These are phyloP conservation scores for Amylostereum areolatum DNA, from an alignment of 1,284 basidiomycete species.

Conservation along the genomic window DNA sequence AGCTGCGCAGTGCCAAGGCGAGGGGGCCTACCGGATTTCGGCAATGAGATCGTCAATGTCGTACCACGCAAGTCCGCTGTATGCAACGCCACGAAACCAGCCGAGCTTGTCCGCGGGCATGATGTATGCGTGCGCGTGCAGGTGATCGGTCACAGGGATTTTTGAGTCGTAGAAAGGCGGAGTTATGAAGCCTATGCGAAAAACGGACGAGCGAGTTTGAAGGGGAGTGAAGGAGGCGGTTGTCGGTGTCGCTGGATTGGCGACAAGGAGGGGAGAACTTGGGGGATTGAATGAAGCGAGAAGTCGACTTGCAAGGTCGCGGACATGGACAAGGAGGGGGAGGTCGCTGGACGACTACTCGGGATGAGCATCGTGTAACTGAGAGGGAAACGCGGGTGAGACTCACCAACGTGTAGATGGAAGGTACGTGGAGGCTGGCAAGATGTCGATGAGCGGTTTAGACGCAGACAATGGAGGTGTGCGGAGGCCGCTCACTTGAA, in stretches of 20 bases:
- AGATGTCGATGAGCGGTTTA: not conserved
- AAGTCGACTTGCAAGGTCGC: constrained; percentile 51
- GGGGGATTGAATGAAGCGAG: constrained; percentile 42
- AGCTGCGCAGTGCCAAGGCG: not conserved
- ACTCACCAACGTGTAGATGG: constrained; percentile 65
- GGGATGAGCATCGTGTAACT: not conserved
- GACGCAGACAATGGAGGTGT: constrained; percentile 4
- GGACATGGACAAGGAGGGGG: constrained; percentile 59
- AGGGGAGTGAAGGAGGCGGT: constrained; percentile 9
- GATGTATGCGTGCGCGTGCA: constrained; percentile 70
- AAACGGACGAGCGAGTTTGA: constrained; percentile 21
- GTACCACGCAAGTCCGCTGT: constrained; percentile 66
- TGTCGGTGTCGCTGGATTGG: constrained; percentile 21
- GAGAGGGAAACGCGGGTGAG: not conserved
- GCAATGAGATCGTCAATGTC: constrained; percentile 71
- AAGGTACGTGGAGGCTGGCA: constrained; percentile 65
- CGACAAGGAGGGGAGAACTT: constrained; percentile 24
- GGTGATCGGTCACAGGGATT: constrained; percentile 71
- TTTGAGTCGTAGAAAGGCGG: constrained; percentile 68
- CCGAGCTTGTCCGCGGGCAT: constrained; percentile 56
- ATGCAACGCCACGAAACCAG: constrained; percentile 67
- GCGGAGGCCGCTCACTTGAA: constrained; percentile 53
- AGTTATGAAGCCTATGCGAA: constrained; percentile 69
- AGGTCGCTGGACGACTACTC: constrained; percentile 66
- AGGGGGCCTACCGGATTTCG: constrained; percentile 58